These are phyloP conservation scores for Loxodes magnus DNA, from an alignment of 73 alveolate genomes.

Conservation along the genomic window DNA sequence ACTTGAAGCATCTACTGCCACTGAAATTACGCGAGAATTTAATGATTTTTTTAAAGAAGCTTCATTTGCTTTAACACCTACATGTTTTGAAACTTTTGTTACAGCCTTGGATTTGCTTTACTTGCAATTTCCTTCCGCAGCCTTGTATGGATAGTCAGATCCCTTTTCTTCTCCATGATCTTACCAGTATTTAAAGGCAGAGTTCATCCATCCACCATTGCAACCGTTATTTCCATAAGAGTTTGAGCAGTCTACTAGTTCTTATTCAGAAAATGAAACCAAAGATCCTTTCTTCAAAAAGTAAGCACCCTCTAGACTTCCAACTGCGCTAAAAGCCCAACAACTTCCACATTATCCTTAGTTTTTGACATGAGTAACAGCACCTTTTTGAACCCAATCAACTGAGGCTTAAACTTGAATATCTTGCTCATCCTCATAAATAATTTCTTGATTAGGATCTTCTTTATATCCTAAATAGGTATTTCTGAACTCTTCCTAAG, in stretches of 20 bases:
- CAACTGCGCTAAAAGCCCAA: slow-evolving; percentile 61
- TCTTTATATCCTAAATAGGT: slow-evolving; percentile 16
- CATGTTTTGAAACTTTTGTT: not conserved
- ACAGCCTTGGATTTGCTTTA: slow-evolving; percentile 20
- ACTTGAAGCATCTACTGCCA: too few species aligned
- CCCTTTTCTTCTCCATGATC: slow-evolving; percentile 30
- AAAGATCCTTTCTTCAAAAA: slow-evolving; percentile 12
- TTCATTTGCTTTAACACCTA: not conserved
- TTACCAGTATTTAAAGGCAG: slow-evolving; percentile 44
- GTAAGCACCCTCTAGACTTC: slow-evolving; percentile 34
- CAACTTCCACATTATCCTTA: slow-evolving; percentile 73
- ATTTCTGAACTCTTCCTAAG: slow-evolving; percentile 33
- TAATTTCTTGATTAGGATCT: not conserved
- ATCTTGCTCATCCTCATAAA: not conserved
- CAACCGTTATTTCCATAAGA: slow-evolving; percentile 56
- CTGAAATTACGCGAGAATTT: too few species aligned
- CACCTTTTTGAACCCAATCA: slow-evolving; percentile 53
- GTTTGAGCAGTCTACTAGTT: slow-evolving; percentile 50
- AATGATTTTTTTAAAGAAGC: too few species aligned
- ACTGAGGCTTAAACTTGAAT: slow-evolving; percentile 13
- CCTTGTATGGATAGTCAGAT: slow-evolving; percentile 60
- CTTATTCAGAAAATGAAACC: slow-evolving; percentile 34
- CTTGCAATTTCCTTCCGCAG: slow-evolving; percentile 27
- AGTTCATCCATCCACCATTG: slow-evolving; percentile 56
- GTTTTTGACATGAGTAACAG: slow-evolving; percentile 48